These are phyloP conservation scores for Boletellus deceptivus DNA, from an alignment of 1,284 basidiomycete species.

Conservation along the genomic window DNA sequence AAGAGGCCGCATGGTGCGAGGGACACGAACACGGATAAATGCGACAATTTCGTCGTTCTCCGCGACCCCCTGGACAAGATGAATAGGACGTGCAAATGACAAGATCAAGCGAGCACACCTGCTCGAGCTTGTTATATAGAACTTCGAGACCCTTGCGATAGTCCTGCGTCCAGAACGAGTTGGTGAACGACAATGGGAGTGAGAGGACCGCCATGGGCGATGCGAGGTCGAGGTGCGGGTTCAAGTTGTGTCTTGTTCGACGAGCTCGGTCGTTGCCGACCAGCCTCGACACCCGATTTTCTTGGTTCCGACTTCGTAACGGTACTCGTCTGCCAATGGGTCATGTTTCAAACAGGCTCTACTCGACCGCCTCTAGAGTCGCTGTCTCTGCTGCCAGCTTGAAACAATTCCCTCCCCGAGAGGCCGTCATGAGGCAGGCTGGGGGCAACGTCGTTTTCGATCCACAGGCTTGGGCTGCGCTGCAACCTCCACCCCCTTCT, in stretches of 20 bases:
- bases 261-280: constrained; percentile 26
- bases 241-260: constrained; percentile 30
- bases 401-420: constrained; percentile 61
- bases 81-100: constrained; percentile 23
- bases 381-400: constrained; percentile 55
- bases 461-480: constrained; percentile 64
- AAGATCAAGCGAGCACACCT: constrained; percentile 46
- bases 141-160: constrained; percentile 80
- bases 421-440: constrained; percentile 42
- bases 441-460: constrained; percentile 44
- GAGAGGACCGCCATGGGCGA: constrained; percentile 75
- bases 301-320: not conserved
- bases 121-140: constrained; percentile 74
- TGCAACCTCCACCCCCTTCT: constrained; percentile 70
- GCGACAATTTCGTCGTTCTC: constrained; percentile 81
- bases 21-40: constrained; percentile 72
- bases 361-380: constrained; percentile 54
- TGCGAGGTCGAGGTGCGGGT: constrained; percentile 8
- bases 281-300: not conserved
- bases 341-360: constrained; percentile 59
- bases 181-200: constrained; percentile 80
- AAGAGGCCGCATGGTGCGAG: constrained; percentile 2
- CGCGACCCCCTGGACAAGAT: constrained; percentile 52
- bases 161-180: constrained; percentile 92
- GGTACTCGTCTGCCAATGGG: constrained; percentile 39